A percentile compares a stretch with the other conserved stretches of the same genome.
phyloP scores from a whole-genome alignment of 768 basidiomycete genomes.

The Boletus eberwhitei region DNA sequence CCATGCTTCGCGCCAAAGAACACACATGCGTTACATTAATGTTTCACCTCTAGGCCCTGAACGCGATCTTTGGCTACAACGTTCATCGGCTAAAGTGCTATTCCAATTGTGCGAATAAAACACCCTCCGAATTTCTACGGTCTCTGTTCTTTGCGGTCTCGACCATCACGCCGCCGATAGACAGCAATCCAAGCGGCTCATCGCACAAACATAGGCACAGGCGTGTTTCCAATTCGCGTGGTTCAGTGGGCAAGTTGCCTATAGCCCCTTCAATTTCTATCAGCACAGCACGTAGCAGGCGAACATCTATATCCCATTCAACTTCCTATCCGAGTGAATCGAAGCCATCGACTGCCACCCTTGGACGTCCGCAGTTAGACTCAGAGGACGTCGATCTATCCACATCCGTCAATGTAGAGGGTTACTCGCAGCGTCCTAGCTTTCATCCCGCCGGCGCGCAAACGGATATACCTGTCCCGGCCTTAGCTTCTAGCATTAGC shows the following conservation, averaged over 20 bases:
- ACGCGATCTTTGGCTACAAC: constrained; percentile 54
- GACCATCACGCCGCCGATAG: constrained; percentile 11
- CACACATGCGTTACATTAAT: constrained; percentile 1
- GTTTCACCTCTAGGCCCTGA: constrained; percentile 46
- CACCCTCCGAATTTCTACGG: constrained; percentile 32
- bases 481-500: constrained; percentile 8
- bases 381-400: constrained; percentile 9
- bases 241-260: constrained; percentile 16
- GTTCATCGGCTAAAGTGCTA: constrained; percentile 56
- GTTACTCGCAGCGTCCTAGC: constrained; percentile 5
- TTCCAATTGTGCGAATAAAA: constrained; percentile 12
- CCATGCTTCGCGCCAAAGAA: background rate
- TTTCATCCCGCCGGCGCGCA: constrained; percentile 8
- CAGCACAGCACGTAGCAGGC: constrained; percentile 26
- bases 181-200: constrained; percentile 8
- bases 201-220: constrained; percentile 18
- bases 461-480: constrained; percentile 17
- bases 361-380: constrained; percentile 14
- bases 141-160: constrained; percentile 37
- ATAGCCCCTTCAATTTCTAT: constrained; percentile 13
- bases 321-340: constrained; percentile 18
- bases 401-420: background rate
- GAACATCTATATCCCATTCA: constrained; percentile 24
- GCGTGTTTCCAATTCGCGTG: constrained; percentile 21
- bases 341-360: constrained; percentile 14